Conservation (phyloP, 148 eudicot genomes). For the Linanthus parryae region DNA sequence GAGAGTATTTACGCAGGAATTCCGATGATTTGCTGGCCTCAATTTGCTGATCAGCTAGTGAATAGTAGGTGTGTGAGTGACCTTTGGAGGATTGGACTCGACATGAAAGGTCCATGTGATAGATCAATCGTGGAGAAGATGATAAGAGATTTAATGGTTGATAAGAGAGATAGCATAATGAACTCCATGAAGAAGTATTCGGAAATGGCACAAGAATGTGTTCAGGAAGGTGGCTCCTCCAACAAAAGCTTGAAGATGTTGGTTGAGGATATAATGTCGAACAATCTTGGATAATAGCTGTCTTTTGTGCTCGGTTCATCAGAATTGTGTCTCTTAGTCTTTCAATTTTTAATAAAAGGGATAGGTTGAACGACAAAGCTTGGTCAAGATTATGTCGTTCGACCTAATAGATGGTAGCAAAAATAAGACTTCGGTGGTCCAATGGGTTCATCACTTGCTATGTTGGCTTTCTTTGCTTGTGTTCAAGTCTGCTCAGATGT, state of each 20-base stretch:
- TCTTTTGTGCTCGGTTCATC: no score
- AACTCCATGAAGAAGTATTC: neutral
- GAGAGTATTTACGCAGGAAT: slow-evolving; percentile 6
- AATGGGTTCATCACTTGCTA: no score
- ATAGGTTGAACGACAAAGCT: no score
- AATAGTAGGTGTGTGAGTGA: slow-evolving; percentile 1
- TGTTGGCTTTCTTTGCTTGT: no score
- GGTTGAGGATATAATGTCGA: neutral
- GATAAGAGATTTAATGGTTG: neutral
- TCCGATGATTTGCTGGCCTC: slow-evolving; percentile 21
- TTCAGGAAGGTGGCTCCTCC: neutral
- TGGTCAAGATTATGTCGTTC: no score
- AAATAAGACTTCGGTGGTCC: no score
- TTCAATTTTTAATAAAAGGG: no score
- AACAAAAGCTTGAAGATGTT: neutral
- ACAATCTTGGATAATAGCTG: no score
- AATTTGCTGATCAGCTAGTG: neutral
- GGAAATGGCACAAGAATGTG: neutral
- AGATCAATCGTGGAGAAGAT: neutral
- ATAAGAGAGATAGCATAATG: neutral
- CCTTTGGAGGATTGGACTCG: slow-evolving; percentile 1
- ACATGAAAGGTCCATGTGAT: slow-evolving; percentile 12
- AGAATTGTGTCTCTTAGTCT: no score
- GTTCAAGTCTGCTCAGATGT: no score
- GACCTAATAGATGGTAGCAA: no score